A percentile compares a stretch with the other conserved stretches of the same genome.
Conservation (phyloP, 257 asterid genomes). For the Paulownia fortunei region DNA sequence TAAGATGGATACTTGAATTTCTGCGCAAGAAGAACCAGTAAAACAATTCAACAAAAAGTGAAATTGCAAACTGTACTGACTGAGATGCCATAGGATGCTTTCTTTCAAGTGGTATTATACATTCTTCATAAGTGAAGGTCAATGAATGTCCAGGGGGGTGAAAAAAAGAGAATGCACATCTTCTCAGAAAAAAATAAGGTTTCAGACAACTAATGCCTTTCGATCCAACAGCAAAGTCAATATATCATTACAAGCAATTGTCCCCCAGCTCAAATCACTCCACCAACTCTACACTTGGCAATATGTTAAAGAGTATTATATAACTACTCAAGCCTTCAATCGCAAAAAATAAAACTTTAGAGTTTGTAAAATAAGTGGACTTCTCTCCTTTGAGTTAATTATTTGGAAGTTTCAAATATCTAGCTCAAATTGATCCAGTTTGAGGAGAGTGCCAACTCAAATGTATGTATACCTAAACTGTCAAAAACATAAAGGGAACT, state of each 20-base stretch:
- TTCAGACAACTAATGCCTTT: no score
- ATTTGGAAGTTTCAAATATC: background rate
- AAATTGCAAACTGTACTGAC: background rate
- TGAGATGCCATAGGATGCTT: conserved; percentile 7
- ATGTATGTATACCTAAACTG: background rate
- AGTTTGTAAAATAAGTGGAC: background rate
- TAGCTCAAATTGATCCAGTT: background rate
- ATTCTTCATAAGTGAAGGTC: background rate
- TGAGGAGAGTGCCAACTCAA: background rate
- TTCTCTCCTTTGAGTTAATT: background rate
- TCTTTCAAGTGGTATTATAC: background rate
- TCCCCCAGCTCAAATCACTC: conserved; percentile 21
- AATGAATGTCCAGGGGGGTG: background rate
- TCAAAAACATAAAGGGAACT: background rate
- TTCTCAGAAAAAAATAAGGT: no score
- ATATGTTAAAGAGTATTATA: background rate
- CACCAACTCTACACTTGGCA: conserved; percentile 11
- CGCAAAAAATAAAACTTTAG: background rate
- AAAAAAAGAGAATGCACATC: background rate
- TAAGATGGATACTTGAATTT: conserved; percentile 3
- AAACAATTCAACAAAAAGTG: background rate
- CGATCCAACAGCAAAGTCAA: conserved; percentile 12
- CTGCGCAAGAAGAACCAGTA: background rate
- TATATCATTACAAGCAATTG: background rate
- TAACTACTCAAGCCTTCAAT: background rate